phyloP scores from a whole-genome alignment of 306 rosid genomes.

The Senna siamea region DNA sequence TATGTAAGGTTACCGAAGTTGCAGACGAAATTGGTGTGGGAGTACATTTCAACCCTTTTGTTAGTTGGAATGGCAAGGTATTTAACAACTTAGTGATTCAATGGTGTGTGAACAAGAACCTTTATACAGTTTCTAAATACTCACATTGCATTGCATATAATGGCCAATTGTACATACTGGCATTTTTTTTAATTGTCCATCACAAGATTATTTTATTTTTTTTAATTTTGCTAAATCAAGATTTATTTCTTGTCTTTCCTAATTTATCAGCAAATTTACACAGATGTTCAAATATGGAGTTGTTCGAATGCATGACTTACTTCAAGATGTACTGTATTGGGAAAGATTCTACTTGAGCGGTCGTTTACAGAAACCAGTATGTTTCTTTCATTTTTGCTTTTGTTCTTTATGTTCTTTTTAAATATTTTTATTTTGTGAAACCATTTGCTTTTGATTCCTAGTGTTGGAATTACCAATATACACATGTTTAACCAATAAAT shows the following conservation, averaged over 20 bases:
- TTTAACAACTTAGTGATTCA: constrained; percentile 18
- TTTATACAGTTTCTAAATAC: constrained; percentile 11
- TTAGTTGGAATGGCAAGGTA: constrained; percentile 85
- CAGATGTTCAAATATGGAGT: constrained; percentile 93
- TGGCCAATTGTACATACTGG: constrained; percentile 10
- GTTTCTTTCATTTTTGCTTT: constrained; percentile 27
- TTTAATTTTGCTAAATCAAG: constrained; percentile 14
- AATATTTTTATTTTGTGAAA: constrained; percentile 25
- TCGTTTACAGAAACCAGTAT: constrained; percentile 91
- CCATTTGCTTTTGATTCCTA: constrained; percentile 21
- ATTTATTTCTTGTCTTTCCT: constrained; percentile 14
- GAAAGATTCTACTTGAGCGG: constrained; percentile 91
- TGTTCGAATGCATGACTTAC: constrained; percentile 74
- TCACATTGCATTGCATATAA: constrained; percentile 21
- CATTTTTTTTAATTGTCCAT: background rate
- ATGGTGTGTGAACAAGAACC: constrained; percentile 24
- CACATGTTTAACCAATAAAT: constrained; percentile 18
- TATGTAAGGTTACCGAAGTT: constrained; percentile 69
- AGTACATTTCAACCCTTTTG: constrained; percentile 93
- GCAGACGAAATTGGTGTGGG: constrained; percentile 89
- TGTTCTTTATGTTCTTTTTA: background rate
- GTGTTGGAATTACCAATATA: constrained; percentile 20
- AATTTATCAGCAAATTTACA: constrained; percentile 32
- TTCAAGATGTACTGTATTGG: constrained; percentile 76
- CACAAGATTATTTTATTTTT: background rate